These are phyloP conservation scores for Auxenochlorella pyrenoidosa DNA, from an alignment of 139 green algal species.

Conservation along the genomic window DNA sequence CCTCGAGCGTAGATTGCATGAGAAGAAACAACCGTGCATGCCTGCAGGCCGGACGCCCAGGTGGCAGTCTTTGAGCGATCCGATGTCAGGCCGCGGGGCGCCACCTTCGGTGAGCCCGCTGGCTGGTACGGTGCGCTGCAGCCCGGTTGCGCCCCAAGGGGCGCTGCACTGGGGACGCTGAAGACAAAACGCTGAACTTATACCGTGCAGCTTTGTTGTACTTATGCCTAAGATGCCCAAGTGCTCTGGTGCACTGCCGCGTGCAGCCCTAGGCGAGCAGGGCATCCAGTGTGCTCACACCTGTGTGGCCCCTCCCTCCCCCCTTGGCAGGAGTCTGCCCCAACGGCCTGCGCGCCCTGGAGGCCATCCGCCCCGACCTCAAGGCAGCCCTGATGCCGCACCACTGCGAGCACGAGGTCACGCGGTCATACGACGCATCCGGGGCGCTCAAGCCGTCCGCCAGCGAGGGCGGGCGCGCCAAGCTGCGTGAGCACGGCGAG, in stretches of 20 bases:
- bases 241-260: too few species aligned
- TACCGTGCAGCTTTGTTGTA: too few species aligned
- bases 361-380: not conserved
- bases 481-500: too few species aligned
- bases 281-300: not conserved
- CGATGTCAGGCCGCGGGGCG: not conserved
- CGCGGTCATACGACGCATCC: not conserved
- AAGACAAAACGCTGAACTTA: too few species aligned
- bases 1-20: not conserved
- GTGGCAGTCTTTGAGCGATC: not conserved
- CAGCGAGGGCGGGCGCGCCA: not conserved
- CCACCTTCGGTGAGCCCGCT: not conserved
- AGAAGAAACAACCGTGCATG: not conserved
- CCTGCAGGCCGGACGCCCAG: not conserved
- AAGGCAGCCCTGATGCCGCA: not conserved
- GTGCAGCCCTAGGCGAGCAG: too few species aligned
- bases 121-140: not conserved
- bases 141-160: too few species aligned
- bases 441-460: not conserved
- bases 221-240: too few species aligned
- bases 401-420: not conserved
- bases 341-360: not conserved
- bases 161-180: not conserved
- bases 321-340: not conserved
- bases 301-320: not conserved